These are phyloP conservation scores for Amesomyces nigricolor DNA, from an alignment of 2,329 filamentous ascomycete genomes.

Conservation along the genomic window DNA sequence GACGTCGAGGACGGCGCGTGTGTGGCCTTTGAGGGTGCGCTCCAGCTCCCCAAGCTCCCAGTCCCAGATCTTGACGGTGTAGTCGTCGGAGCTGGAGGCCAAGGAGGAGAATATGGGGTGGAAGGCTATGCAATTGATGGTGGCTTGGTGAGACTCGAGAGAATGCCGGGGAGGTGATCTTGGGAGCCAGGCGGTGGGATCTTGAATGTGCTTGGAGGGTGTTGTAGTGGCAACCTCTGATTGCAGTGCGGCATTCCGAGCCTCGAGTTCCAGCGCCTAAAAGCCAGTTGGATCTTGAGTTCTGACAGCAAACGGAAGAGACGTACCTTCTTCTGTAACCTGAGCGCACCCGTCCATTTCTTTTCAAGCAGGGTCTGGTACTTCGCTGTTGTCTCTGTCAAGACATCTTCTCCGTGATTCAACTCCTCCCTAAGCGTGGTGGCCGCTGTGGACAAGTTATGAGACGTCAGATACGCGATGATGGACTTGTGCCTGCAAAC, in stretches of 20 bases:
- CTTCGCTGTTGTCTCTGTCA: constrained; percentile 78
- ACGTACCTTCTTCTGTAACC: constrained; percentile 84
- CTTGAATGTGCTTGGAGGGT: constrained; percentile 63
- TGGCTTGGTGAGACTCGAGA: constrained; percentile 74
- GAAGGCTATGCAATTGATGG: constrained; percentile 86
- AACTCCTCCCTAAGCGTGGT: constrained; percentile 69
- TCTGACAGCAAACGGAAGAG: background rate
- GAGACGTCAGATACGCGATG: constrained; percentile 76
- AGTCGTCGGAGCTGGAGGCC: constrained; percentile 88
- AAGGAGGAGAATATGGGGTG: constrained; percentile 87
- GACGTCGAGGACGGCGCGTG: constrained; percentile 77
- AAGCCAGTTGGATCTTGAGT: background rate
- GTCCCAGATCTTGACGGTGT: constrained; percentile 94
- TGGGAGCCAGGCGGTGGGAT: constrained; percentile 83
- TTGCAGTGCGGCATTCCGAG: constrained; percentile 65
- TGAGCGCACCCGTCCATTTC: constrained; percentile 97
- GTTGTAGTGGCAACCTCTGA: constrained; percentile 78
- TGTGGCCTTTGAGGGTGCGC: constrained; percentile 85
- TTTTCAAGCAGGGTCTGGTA: constrained; percentile 92
- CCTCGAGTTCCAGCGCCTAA: constrained; percentile 88
- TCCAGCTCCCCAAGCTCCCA: constrained; percentile 92
- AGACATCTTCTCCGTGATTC: constrained; percentile 59
- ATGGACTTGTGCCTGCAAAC: constrained; percentile 90
- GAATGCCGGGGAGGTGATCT: constrained; percentile 71
- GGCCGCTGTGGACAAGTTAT: constrained; percentile 63